Base-by-base conservation (phyloP, 2,329 filamentous ascomycete genomes). In the Pestalotiopsis sp. region DNA sequence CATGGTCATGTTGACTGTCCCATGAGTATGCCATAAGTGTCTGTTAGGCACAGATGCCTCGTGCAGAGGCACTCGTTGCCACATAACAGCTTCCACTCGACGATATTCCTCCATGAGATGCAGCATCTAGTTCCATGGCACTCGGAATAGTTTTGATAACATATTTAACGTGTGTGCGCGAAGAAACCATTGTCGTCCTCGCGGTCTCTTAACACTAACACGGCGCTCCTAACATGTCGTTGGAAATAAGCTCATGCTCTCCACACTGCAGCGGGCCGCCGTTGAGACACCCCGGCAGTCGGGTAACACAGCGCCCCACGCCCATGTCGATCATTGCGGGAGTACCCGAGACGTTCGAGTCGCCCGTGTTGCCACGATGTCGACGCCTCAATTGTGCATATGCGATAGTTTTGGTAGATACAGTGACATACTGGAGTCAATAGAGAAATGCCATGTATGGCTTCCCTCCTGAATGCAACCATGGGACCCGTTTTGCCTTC, bases 201-300 rank as follows among this genome's bases (percentile, higher is more conserved):
- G 27, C 4, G 23, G 27, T 41, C 59, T 14, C 59, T 41, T 62
- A 62, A 5, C 59, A 62, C 59, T 62, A 38, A 62, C 36, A 62
- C 7, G 59, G 27, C 7, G 59, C n/a, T 39, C 14, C 38, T 20
- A 14, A 17, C 59, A 62, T 62, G 59, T 62, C 59, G 59, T 62
- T 31, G 36, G 20, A 62, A 38, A 31, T 62, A 62, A 17, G 27
- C 27, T 38, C 27, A 20, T 17, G 14, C n/a, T 13, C 27, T 36
- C 59, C 36, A 62, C 59, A 41, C 17, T 23, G 59, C 31, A 31
- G 59, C 59, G 59, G 27, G n/a, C 27, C 36, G 27, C 36, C 11
- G 59, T 39, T 31, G 27, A 13, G 25, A 13, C 57, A 12, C 57
- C 57, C 23, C 57, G 11, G 20, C 20, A 52, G 20, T 14, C 14